Conservation (phyloP, 257 asterid genomes). For the Eustoma russellianum region DNA sequence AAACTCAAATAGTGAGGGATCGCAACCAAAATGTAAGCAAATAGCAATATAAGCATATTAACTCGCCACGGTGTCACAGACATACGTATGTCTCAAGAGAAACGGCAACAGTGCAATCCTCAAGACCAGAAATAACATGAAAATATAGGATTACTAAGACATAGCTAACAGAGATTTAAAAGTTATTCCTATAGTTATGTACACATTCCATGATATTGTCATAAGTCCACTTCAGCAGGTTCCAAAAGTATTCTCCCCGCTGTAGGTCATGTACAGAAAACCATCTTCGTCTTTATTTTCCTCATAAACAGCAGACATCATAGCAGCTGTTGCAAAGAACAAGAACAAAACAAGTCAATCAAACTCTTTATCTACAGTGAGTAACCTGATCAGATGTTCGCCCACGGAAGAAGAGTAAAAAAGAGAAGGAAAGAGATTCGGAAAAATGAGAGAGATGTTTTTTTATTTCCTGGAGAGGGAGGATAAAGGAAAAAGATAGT, state of each 20-base stretch:
- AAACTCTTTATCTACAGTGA: background rate
- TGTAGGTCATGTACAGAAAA: constrained; percentile 52
- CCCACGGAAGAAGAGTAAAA: background rate
- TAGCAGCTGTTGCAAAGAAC: constrained; percentile 34
- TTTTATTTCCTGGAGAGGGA: too few species aligned
- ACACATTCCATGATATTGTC: constrained; percentile 17
- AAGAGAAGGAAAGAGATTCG: background rate
- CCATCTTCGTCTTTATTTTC: constrained; percentile 52
- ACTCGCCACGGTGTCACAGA: too few species aligned
- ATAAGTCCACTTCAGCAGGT: constrained; percentile 31
- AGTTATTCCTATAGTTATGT: constrained; percentile 21
- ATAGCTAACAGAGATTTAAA: constrained; percentile 40
- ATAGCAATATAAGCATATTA: too few species aligned
- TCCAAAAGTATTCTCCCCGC: constrained; percentile 54
- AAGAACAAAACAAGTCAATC: background rate
- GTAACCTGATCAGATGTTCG: background rate
- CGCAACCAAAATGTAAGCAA: too few species aligned
- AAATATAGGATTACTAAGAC: too few species aligned
- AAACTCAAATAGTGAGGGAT: too few species aligned
- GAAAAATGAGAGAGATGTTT: too few species aligned
- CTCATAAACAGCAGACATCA: constrained; percentile 56
- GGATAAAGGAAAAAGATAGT: background rate
- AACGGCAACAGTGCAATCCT: too few species aligned
- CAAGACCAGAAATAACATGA: too few species aligned
- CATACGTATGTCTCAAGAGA: too few species aligned